Percentiles rank a stretch among this genome's conserved stretches.
These are phyloP conservation scores for Protostelium mycophagum DNA, from an alignment of 78 protist species.

Conservation along the genomic window DNA sequence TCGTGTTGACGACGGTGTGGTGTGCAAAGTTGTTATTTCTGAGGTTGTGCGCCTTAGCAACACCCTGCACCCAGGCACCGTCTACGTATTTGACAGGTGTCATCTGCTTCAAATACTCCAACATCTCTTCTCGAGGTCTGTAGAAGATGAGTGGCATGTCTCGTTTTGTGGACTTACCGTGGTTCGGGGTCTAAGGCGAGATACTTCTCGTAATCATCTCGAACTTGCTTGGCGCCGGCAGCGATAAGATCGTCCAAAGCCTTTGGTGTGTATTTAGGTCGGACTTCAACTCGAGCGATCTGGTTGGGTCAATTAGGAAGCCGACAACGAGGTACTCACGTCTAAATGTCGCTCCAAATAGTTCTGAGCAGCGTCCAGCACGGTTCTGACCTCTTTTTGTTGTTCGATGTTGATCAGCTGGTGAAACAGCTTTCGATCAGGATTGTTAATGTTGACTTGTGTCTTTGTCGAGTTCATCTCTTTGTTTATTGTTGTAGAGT, in stretches of 20 bases:
- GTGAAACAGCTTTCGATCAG: background rate
- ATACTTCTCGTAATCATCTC: background rate
- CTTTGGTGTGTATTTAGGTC: background rate
- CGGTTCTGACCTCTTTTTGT: background rate
- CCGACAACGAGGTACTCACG: background rate
- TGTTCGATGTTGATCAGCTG: background rate
- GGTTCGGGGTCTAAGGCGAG: background rate
- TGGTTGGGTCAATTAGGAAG: background rate
- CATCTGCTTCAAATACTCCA: background rate
- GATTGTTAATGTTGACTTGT: background rate
- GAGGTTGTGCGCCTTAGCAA: background rate
- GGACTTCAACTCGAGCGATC: background rate
- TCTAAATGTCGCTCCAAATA: background rate
- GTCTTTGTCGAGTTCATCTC: no score
- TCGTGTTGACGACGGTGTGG: background rate
- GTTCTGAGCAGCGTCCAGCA: background rate
- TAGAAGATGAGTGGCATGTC: background rate
- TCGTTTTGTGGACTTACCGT: no score
- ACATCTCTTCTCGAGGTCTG: background rate
- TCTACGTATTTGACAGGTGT: background rate
- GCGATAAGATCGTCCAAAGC: background rate
- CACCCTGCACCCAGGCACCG: background rate
- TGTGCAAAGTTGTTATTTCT: background rate
- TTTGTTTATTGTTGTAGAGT: no score
- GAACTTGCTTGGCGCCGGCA: background rate